Percentiles rank a stretch among this genome's conserved stretches.
These are phyloP conservation scores for Penicillium roqueforti DNA, from an alignment of 495 filamentous ascomycete species.

Conservation along the genomic window DNA sequence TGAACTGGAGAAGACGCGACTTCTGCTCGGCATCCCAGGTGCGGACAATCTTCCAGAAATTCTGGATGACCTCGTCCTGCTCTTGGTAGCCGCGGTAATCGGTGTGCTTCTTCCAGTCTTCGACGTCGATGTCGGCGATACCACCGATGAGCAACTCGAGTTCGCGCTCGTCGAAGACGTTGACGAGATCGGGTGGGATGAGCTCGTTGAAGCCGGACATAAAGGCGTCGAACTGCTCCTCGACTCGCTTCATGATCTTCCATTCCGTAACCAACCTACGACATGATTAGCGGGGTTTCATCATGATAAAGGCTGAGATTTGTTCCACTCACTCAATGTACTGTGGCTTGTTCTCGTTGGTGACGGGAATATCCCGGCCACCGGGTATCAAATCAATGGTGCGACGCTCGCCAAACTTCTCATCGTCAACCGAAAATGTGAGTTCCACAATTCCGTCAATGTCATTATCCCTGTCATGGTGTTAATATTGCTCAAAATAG, in stretches of 20 bases:
- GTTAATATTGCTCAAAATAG: conserved; percentile 14
- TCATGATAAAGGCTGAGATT: background rate
- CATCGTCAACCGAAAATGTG: conserved; percentile 95
- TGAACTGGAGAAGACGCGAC: conserved; percentile 91
- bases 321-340: conserved; percentile 72
- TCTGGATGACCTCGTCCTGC: conserved; percentile 90
- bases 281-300: conserved; percentile 1
- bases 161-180: conserved; percentile 98
- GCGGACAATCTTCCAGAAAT: conserved; percentile 98
- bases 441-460: conserved; percentile 88
- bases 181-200: conserved; percentile 93
- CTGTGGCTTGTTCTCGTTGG: conserved; percentile 93
- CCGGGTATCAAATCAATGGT: conserved; percentile 90
- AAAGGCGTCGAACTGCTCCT: conserved; percentile 97
- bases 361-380: conserved; percentile 89
- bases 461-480: conserved; percentile 70
- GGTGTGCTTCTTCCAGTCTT: conserved; percentile 99
- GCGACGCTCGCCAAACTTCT: conserved; percentile 88
- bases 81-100: conserved; percentile 99
- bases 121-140: conserved; percentile 98
- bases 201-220: conserved; percentile 96
- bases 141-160: conserved; percentile 95
- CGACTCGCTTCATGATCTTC: conserved; percentile 97
- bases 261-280: conserved; percentile 87
- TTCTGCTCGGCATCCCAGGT: conserved; percentile 99